These are phyloP conservation scores for Bonia amplexicaulis DNA, from an alignment of 176 grass and related monocot genomes.

Conservation along the genomic window DNA sequence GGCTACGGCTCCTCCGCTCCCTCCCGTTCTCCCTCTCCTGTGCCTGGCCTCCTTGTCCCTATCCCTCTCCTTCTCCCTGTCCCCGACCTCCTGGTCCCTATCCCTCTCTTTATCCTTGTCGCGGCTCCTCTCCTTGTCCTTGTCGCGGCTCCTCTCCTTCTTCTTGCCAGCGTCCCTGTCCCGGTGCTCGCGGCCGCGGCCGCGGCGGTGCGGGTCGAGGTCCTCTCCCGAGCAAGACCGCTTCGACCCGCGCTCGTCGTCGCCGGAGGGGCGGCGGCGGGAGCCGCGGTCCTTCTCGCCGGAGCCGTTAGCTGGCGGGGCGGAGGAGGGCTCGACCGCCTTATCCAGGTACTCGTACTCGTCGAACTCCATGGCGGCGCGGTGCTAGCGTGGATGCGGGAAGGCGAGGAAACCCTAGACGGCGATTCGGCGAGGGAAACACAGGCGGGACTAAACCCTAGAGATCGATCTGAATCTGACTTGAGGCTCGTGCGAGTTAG, in stretches of 20 bases:
- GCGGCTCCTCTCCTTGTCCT: constrained; percentile 28
- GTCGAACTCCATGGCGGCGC: constrained; percentile 75
- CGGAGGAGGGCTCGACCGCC: constrained; percentile 58
- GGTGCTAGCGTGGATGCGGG: background rate
- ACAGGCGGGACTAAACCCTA: constrained; percentile 21
- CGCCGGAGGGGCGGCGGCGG: constrained; percentile 35
- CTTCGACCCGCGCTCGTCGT: constrained; percentile 61
- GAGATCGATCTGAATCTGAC: background rate
- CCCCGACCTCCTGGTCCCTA: constrained; percentile 11
- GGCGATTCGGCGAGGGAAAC: background rate
- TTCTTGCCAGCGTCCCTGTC: constrained; percentile 53
- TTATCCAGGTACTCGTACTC: constrained; percentile 98
- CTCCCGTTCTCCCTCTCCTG: constrained; percentile 31
- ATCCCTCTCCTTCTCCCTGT: constrained; percentile 36
- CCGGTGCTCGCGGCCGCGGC: constrained; percentile 51
- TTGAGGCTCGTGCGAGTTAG: background rate
- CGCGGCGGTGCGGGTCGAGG: constrained; percentile 39
- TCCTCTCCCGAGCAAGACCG: constrained; percentile 53
- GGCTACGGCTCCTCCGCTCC: constrained; percentile 66
- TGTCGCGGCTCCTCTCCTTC: constrained; percentile 39
- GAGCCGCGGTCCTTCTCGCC: constrained; percentile 67
- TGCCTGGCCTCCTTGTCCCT: constrained; percentile 36
- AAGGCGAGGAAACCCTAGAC: constrained; percentile 34
- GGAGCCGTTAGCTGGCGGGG: constrained; percentile 40
- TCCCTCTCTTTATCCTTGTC: constrained; percentile 42